Evolutionary conservation across 768 basidiomycete genomes (phyloP).

Genomic region (Leccinum uliginosum): DNA sequence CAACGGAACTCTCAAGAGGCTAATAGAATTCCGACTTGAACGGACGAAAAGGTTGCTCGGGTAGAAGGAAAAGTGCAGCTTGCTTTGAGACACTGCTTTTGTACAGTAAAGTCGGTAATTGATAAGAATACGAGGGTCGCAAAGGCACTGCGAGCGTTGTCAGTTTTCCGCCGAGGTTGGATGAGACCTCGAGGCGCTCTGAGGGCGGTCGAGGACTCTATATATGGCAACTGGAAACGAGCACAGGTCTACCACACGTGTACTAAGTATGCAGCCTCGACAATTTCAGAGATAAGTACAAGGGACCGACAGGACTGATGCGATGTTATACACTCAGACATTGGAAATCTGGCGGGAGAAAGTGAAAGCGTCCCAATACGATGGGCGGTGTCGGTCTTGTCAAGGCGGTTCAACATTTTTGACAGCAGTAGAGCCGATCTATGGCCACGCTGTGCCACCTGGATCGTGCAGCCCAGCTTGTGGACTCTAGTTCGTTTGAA

Average conservation of each 20-base stretch:
- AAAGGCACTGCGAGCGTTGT: conserved; percentile 12
- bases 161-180: conserved; percentile 7
- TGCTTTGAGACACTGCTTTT: conserved; percentile 10
- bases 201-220: not conserved
- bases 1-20: not conserved
- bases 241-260: not conserved
- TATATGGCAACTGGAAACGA: conserved; percentile 6
- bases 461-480: not conserved
- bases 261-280: not conserved
- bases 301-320: no score
- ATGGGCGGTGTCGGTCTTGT: no score
- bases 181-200: conserved; percentile 13
- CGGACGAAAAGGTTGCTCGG: conserved; percentile 5
- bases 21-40: not conserved
- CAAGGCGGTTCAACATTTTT: no score
- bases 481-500: not conserved
- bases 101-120: no score
- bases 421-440: no score
- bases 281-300: not conserved
- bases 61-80: conserved; percentile 10
- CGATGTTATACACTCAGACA: no score
- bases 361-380: no score
- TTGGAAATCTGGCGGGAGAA: no score
- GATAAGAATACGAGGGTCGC: not conserved
- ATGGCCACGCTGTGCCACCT: not conserved